phyloP scores from a whole-genome alignment of 2,329 filamentous ascomycete species.

The Ilyonectria robusta region DNA sequence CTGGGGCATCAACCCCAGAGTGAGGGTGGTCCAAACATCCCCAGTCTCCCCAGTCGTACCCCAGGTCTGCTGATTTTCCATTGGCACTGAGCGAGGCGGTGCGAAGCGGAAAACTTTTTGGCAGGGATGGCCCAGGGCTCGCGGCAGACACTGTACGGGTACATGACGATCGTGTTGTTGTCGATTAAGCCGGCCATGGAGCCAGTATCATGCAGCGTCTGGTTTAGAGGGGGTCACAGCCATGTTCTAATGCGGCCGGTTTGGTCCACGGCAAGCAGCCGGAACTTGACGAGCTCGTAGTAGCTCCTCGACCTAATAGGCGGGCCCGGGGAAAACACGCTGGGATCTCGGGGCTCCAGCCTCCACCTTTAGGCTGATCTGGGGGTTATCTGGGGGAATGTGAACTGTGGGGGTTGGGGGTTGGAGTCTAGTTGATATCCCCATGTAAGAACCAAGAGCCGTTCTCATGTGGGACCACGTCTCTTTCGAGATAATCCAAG shows the following conservation, averaged over 20 bases:
- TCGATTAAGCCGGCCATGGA: not conserved
- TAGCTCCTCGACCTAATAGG: not conserved
- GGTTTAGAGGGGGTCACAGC: not conserved
- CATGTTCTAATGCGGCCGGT: not conserved
- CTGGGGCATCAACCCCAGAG: not conserved
- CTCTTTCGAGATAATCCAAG: not conserved
- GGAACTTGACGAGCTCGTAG: too few species aligned
- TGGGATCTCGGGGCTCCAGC: not conserved
- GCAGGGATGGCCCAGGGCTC: not conserved
- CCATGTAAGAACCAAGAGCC: not conserved
- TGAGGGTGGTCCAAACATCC: not conserved
- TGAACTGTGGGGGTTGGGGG: not conserved
- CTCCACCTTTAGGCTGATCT: not conserved
- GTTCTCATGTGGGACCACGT: not conserved
- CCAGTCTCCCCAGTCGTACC: not conserved
- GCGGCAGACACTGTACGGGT: not conserved
- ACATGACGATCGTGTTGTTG: too few species aligned
- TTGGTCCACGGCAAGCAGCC: too few species aligned
- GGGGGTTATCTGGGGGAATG: not conserved
- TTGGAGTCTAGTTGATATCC: not conserved
- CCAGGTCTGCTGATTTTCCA: not conserved
- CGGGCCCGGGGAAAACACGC: not conserved
- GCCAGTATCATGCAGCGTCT: not conserved
- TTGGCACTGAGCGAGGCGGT: not conserved
- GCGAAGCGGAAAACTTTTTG: too few species aligned